Base-by-base conservation (phyloP, 2,329 filamentous ascomycete species). In the Exophiala sideris region DNA sequence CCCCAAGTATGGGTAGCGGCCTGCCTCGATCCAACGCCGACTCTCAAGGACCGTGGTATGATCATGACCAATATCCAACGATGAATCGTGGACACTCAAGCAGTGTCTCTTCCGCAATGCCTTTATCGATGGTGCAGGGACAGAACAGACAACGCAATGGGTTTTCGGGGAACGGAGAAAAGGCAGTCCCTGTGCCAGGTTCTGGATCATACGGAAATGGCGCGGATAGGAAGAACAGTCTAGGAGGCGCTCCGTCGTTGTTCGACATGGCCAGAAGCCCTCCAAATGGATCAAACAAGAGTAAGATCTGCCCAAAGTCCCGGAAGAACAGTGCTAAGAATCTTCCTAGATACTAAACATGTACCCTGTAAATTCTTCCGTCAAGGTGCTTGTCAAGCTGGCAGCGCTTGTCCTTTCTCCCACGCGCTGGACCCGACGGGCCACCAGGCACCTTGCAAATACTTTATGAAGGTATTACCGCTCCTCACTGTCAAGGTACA, bases 311-410 rank as follows among this genome's bases (percentile, higher is more conserved):
- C n/a, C 11, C 12, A 8, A 14, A 10, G 5, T 8, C 34, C 6
- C 20, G 16, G 35, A 16, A 5, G 24, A 44, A 38, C 11, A 24
- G 18, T 11, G 51, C 49, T 35, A 48, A 54, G 48, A 58, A 10
- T 38, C 12, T 50, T 40, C 32, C 48, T 59, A 96, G 92, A 96
- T 73, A 96, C 94, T 14, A 88, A 91, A 58, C 94, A 97, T 76
- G 94, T 99, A 41, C 94, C 94, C 36, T 99, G 94, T 87, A 97
- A 97, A 80, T 99, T 99, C 87, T 99, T 94, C 74, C 86, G 91
- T 50, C 90, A 96, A 76, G 91, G 92, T 70, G 86, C 90, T 66
- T 99, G 94, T 73, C 92, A 97, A 80, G 94, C 94, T 54, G 94
- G 94, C 65, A 89, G 88, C 70, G 90, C 91, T 62, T 99, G 94